Conservation (phyloP, 208 protist species). For the Acanthamoeba lugdunensis region DNA sequence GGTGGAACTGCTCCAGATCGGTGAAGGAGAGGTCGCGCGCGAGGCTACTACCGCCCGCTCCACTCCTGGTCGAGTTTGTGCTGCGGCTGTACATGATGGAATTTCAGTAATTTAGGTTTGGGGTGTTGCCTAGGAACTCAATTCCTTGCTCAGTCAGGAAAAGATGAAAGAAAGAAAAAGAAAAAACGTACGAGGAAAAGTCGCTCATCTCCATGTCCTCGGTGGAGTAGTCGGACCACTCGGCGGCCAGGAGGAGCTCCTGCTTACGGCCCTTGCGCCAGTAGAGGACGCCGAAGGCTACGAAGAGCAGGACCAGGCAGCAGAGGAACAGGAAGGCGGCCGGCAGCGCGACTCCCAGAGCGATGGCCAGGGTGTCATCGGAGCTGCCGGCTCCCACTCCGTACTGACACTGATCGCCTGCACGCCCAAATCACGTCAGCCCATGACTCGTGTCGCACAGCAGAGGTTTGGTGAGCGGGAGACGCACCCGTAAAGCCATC, state of each 20-base stretch:
- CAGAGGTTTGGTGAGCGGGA: neutral
- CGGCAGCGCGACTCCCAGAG: neutral
- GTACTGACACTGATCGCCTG: neutral
- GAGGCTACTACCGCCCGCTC: neutral
- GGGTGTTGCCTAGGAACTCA: neutral
- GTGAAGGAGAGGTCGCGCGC: slow-evolving; percentile 58
- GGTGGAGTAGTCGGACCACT: slow-evolving; percentile 52
- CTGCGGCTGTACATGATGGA: neutral
- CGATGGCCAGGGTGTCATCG: neutral
- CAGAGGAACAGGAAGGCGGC: neutral
- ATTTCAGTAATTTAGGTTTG: neutral
- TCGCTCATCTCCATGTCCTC: slow-evolving; percentile 3
- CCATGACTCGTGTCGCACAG: neutral
- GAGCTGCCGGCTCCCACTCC: neutral
- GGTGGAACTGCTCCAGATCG: slow-evolving; percentile 40
- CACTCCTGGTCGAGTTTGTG: neutral
- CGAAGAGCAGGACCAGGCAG: neutral
- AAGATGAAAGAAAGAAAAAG: no score
- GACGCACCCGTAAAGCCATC: no score
- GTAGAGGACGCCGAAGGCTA: slow-evolving; percentile 23
- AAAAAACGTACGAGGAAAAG: slow-evolving; percentile 1
- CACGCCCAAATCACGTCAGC: neutral
- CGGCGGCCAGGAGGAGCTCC: slow-evolving; percentile 38
- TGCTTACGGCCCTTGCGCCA: slow-evolving; percentile 60
- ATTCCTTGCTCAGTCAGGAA: no score